Conservation (phyloP, 345 rosid genomes). For the Gossypium bickii region DNA sequence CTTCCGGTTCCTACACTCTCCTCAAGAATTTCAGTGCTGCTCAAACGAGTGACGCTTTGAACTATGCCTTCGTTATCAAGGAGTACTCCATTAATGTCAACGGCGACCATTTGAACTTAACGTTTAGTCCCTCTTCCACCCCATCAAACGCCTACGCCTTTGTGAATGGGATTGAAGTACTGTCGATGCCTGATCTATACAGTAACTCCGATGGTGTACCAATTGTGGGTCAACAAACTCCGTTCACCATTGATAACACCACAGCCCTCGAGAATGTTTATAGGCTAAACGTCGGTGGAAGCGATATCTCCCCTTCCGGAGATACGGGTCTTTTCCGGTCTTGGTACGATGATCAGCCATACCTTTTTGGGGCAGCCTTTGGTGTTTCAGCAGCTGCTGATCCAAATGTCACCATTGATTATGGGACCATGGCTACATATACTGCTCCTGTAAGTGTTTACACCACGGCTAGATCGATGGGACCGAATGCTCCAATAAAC, state of each 20-base stretch:
- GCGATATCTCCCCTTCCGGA: slow-evolving; percentile 60
- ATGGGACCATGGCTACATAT: slow-evolving; percentile 48
- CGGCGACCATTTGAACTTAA: slow-evolving; percentile 50
- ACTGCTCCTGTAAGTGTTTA: slow-evolving; percentile 66
- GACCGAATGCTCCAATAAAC: slow-evolving; percentile 44
- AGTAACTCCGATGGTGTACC: slow-evolving; percentile 39
- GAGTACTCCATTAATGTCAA: slow-evolving; percentile 67
- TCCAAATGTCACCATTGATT: slow-evolving; percentile 40
- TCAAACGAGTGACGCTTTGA: slow-evolving; percentile 70
- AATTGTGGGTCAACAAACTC: slow-evolving; percentile 37
- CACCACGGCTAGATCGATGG: slow-evolving; percentile 78
- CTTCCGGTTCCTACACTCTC: slow-evolving; percentile 53
- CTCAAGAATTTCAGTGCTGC: slow-evolving; percentile 82
- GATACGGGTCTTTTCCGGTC: slow-evolving; percentile 82
- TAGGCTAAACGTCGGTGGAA: slow-evolving; percentile 88
- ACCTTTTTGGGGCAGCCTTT: slow-evolving; percentile 49
- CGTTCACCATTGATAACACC: slow-evolving; percentile 43
- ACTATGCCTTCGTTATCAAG: slow-evolving; percentile 55
- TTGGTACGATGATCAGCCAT: slow-evolving; percentile 73
- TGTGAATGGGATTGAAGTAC: slow-evolving; percentile 89
- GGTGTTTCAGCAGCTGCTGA: slow-evolving; percentile 52
- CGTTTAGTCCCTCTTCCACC: slow-evolving; percentile 55
- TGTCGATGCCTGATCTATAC: slow-evolving; percentile 88
- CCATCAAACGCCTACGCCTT: slow-evolving; percentile 59
- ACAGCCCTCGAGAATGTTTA: slow-evolving; percentile 86